Evolutionary conservation across 805 yeast species (phyloP).

Genomic region (Hanseniaspora opuntiae): DNA sequence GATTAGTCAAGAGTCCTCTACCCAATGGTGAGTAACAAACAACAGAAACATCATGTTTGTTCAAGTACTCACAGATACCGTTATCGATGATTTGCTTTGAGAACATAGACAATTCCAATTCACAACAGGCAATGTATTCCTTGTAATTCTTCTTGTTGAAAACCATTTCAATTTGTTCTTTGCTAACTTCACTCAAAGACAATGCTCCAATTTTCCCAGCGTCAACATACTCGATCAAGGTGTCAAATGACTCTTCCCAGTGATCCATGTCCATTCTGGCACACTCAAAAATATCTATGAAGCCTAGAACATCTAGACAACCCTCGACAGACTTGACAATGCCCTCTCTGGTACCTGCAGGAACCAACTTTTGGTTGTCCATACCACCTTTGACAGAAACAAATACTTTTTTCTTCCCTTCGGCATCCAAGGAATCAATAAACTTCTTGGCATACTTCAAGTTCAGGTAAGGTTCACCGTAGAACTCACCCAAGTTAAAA

Average conservation of each 20-base stretch:
- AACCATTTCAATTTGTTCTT: conserved; percentile 48
- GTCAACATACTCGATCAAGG: conserved; percentile 42
- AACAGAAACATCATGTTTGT: conserved; percentile 47
- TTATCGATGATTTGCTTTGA: conserved; percentile 45
- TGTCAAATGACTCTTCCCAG: conserved; percentile 44
- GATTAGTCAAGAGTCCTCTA: conserved; percentile 64
- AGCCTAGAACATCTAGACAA: conserved; percentile 29
- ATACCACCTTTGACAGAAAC: conserved; percentile 59
- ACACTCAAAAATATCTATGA: conserved; percentile 49
- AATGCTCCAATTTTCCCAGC: conserved; percentile 55
- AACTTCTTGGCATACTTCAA: conserved; percentile 45
- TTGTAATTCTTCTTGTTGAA: conserved; percentile 28
- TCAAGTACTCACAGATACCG: conserved; percentile 50
- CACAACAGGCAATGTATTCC: conserved; percentile 51
- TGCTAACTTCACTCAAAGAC: conserved; percentile 62
- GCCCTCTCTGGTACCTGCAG: conserved; percentile 39
- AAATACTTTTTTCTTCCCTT: conserved; percentile 39
- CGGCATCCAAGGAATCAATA: conserved; percentile 40
- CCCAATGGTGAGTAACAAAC: conserved; percentile 77
- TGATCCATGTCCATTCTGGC: conserved; percentile 59
- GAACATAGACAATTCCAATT: conserved; percentile 65
- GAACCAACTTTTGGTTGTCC: conserved; percentile 27
- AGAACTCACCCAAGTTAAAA: conserved; percentile 68
- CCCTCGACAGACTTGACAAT: conserved; percentile 37
- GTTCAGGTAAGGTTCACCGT: conserved; percentile 45